phyloP scores from a whole-genome alignment of 345 rosid species.

The Ceriops zippeliana region DNA sequence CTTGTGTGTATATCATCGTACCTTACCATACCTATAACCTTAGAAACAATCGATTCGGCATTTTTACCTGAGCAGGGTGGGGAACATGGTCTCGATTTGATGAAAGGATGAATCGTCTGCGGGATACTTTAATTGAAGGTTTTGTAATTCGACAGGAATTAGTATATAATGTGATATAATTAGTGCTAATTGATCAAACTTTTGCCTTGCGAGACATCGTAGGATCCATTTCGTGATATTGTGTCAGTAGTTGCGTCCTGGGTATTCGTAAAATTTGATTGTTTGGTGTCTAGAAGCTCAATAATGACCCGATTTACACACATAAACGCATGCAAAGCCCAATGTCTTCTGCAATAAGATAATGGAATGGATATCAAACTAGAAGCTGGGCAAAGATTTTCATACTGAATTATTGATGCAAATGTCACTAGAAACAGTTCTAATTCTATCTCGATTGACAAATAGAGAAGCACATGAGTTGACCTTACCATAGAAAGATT shows the following conservation, averaged over 20 bases:
- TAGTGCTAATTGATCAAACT: neutral
- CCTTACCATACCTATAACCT: too few relatives aligned
- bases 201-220: neutral
- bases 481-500: neutral
- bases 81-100: too few relatives aligned
- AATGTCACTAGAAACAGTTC: neutral
- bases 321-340: too few relatives aligned
- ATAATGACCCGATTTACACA: neutral
- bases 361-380: constrained; percentile 13
- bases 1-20: too few relatives aligned
- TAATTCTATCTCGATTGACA: too few relatives aligned
- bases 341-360: neutral
- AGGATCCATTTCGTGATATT: neutral
- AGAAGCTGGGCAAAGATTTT: constrained; percentile 2
- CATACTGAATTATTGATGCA: constrained; percentile 12
- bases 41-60: too few relatives aligned
- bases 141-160: neutral
- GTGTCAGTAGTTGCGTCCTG: neutral
- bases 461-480: neutral
- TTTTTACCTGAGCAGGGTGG: too few relatives aligned
- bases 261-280: neutral
- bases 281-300: neutral
- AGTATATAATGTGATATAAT: neutral
- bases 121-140: too few relatives aligned
- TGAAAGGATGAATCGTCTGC: too few relatives aligned